A percentile compares a stretch with the other conserved stretches of the same genome.
These are phyloP conservation scores for Aulographum hederae DNA, from an alignment of 2,329 filamentous ascomycete species.

Conservation along the genomic window DNA sequence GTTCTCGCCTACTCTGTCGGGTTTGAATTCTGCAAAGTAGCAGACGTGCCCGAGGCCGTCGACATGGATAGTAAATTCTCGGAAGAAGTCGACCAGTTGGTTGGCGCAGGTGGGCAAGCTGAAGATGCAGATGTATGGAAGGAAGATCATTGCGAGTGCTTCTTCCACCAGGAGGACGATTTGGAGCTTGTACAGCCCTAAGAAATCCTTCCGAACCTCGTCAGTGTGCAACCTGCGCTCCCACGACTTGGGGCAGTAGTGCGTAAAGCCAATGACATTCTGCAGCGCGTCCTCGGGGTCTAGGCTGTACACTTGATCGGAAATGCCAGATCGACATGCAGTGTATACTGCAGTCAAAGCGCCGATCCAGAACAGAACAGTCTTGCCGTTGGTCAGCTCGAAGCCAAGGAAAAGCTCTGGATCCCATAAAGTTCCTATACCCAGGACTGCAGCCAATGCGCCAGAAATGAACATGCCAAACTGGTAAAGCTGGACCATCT, in stretches of 20 bases:
- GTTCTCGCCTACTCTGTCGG: conserved; percentile 60
- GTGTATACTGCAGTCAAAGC: conserved; percentile 72
- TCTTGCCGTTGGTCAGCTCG: conserved; percentile 75
- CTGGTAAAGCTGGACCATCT: conserved; percentile 67
- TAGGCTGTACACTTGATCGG: conserved; percentile 68
- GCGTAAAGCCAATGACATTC: conserved; percentile 82
- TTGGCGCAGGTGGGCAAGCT: conserved; percentile 79
- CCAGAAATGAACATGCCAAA: conserved; percentile 80
- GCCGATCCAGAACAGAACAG: conserved; percentile 78
- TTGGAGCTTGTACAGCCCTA: conserved; percentile 79
- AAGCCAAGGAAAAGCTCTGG: conserved; percentile 82
- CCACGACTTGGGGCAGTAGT: conserved; percentile 84
- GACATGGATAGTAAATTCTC: conserved; percentile 92
- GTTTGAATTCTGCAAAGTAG: conserved; percentile 94
- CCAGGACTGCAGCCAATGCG: conserved; percentile 69
- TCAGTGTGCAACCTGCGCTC: conserved; percentile 77
- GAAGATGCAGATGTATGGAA: conserved; percentile 73
- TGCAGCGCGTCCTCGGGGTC: conserved; percentile 80
- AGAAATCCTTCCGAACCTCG: conserved; percentile 82
- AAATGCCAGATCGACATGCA: conserved; percentile 62
- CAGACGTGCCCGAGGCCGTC: conserved; percentile 93
- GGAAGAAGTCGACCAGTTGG: conserved; percentile 91
- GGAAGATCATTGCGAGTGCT: conserved; percentile 78
- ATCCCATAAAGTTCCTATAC: conserved; percentile 69
- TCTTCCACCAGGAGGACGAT: conserved; percentile 85